A percentile compares a stretch with the other conserved stretches of the same genome.
These are phyloP conservation scores for Coemansia sp. DNA, from an alignment of 192 early-diverging fungal genomes.

Conservation along the genomic window DNA sequence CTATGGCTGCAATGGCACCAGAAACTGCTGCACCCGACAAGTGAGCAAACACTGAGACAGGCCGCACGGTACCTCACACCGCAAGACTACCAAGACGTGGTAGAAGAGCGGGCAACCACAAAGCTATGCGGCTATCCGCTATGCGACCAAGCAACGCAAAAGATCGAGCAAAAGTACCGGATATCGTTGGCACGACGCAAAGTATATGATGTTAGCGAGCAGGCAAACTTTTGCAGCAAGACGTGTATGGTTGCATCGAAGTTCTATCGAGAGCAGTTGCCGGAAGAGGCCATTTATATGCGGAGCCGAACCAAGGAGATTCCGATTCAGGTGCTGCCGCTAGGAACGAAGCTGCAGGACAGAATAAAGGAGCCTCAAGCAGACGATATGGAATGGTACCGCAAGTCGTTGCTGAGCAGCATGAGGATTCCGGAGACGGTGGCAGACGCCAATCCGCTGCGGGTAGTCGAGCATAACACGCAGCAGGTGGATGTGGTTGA, in stretches of 20 bases:
- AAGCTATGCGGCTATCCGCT: slow-evolving; percentile 82
- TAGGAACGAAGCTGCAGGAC: not conserved
- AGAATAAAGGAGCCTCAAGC: not conserved
- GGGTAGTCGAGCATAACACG: slow-evolving; percentile 29
- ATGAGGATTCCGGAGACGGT: slow-evolving; percentile 33
- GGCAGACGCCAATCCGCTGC: slow-evolving; percentile 22
- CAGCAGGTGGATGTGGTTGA: slow-evolving; percentile 16
- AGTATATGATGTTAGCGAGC: slow-evolving; percentile 72
- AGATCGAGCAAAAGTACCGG: slow-evolving; percentile 46
- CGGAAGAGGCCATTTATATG: slow-evolving; percentile 74
- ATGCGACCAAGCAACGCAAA: slow-evolving; percentile 50
- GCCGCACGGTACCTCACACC: slow-evolving; percentile 64
- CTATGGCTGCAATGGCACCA: slow-evolving; percentile 45
- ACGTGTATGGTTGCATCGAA: slow-evolving; percentile 70
- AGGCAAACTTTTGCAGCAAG: slow-evolving; percentile 67
- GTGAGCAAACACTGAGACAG: slow-evolving; percentile 23
- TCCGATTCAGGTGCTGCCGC: slow-evolving; percentile 23
- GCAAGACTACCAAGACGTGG: slow-evolving; percentile 63
- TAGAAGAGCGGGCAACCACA: slow-evolving; percentile 69
- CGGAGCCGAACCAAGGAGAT: slow-evolving; percentile 21
- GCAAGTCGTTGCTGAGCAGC: slow-evolving; percentile 27
- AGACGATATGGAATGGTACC: slow-evolving; percentile 25
- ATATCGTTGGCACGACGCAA: slow-evolving; percentile 72
- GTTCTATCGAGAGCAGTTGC: slow-evolving; percentile 68
- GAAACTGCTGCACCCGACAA: slow-evolving; percentile 30